phyloP scores from a whole-genome alignment of 805 yeast species.

The Nakazawaea molendinolei region DNA sequence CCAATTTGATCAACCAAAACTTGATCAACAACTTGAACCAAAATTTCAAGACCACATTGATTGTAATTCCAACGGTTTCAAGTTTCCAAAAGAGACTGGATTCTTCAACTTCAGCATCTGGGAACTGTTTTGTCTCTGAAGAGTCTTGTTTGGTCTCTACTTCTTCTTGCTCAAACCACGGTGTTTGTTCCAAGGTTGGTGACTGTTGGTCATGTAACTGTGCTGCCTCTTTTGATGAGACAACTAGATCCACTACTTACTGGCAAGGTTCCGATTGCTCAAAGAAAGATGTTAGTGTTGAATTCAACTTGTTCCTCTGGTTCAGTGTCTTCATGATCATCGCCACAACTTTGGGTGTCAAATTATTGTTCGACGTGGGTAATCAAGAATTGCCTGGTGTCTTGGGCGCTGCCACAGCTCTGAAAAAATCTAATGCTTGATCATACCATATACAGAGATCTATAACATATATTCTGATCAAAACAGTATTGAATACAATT shows the following conservation, averaged over 20 bases:
- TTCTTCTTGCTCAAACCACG: slow-evolving; percentile 46
- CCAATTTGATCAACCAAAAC: slow-evolving; percentile 21
- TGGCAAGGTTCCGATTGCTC: slow-evolving; percentile 59
- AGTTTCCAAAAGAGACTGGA: slow-evolving; percentile 7
- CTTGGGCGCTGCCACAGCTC: slow-evolving; percentile 49
- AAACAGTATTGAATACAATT: no score
- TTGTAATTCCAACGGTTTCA: slow-evolving; percentile 22
- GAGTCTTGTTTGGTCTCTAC: slow-evolving; percentile 42
- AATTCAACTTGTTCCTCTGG: slow-evolving; percentile 68
- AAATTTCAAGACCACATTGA: slow-evolving; percentile 24
- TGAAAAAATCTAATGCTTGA: slow-evolving; percentile 30
- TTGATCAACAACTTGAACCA: slow-evolving; percentile 13
- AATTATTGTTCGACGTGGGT: slow-evolving; percentile 48
- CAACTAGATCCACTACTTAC: slow-evolving; percentile 36
- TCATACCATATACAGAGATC: no score
- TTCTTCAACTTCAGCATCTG: slow-evolving; percentile 2
- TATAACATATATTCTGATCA: no score
- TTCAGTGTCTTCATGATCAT: slow-evolving; percentile 41
- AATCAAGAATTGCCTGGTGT: slow-evolving; percentile 63
- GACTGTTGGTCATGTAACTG: slow-evolving; percentile 48
- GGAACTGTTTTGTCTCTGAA: slow-evolving; percentile 33
- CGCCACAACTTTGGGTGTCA: slow-evolving; percentile 43
- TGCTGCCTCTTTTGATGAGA: slow-evolving; percentile 34
- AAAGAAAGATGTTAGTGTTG: slow-evolving; percentile 60
- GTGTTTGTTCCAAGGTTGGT: slow-evolving; percentile 36